phyloP scores from a whole-genome alignment of 2,329 filamentous ascomycete genomes.

The Fusarium begoniae region DNA sequence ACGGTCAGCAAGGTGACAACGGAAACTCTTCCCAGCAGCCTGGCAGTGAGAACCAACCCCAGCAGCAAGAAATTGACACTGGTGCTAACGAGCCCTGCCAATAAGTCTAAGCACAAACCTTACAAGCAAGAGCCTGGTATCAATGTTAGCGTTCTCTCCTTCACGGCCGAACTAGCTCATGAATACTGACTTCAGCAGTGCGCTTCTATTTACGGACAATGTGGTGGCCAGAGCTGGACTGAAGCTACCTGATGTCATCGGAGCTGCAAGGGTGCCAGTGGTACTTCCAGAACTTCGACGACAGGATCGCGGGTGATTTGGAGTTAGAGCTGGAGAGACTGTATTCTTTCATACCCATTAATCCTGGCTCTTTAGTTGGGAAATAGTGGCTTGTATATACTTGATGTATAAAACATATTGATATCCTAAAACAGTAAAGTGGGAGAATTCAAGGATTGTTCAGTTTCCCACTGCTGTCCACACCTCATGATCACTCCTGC shows the following conservation, averaged over 20 bases:
- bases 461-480: too few species aligned
- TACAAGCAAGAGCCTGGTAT: not conserved
- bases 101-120: slow-evolving; percentile 1
- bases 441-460: too few species aligned
- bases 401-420: slow-evolving; percentile 3
- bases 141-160: slow-evolving; percentile 1
- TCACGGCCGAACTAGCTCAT: too few species aligned
- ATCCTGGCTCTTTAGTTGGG: slow-evolving; percentile 21
- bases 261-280: slow-evolving; percentile 37
- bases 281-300: slow-evolving; percentile 38
- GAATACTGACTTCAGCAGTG: slow-evolving; percentile 15
- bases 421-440: too few species aligned
- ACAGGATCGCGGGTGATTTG: not conserved
- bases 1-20: slow-evolving; percentile 5
- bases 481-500: too few species aligned
- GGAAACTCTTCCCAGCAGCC: slow-evolving; percentile 3
- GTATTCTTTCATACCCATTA: slow-evolving; percentile 37
- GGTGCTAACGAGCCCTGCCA: slow-evolving; percentile 12
- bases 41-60: slow-evolving; percentile 7
- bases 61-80: slow-evolving; percentile 1
- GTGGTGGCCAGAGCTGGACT: slow-evolving; percentile 38
- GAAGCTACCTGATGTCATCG: slow-evolving; percentile 39
- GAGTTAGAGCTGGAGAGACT: not conserved
- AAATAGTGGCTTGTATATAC: not conserved
- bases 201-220: slow-evolving; percentile 33